Conservation (phyloP, 1,284 basidiomycete species). For the Coniophora puteana region DNA sequence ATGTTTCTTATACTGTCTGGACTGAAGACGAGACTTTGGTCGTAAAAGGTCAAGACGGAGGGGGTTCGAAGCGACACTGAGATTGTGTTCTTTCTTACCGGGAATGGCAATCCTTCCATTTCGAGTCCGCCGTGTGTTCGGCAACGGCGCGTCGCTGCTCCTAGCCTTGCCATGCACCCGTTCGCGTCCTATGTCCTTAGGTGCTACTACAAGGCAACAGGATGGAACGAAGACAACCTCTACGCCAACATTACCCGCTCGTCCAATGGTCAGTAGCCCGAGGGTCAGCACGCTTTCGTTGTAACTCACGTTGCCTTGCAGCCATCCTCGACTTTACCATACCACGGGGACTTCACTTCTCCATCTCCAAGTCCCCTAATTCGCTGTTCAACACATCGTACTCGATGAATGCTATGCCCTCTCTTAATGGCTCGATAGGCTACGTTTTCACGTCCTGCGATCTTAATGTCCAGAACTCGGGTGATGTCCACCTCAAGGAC, state of each 20-base stretch:
- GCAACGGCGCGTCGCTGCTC: too few species aligned
- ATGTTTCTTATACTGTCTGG: too few species aligned
- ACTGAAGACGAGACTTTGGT: too few species aligned
- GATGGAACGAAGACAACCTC: slow-evolving; percentile 96
- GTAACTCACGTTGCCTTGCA: slow-evolving; percentile 28
- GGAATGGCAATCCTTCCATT: too few species aligned
- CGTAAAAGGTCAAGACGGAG: too few species aligned
- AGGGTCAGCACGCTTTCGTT: background rate
- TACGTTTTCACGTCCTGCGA: slow-evolving; percentile 91
- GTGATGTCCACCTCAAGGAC: slow-evolving; percentile 81
- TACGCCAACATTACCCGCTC: slow-evolving; percentile 89
- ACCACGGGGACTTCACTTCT: slow-evolving; percentile 75
- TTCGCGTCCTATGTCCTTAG: slow-evolving; percentile 87
- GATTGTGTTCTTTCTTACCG: too few species aligned
- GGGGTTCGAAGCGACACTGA: too few species aligned
- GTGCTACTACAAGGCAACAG: slow-evolving; percentile 86
- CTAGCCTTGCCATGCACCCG: slow-evolving; percentile 64
- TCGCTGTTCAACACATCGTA: slow-evolving; percentile 89
- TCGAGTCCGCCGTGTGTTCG: too few species aligned
- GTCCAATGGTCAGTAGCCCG: slow-evolving; percentile 64
- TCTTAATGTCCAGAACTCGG: slow-evolving; percentile 67
- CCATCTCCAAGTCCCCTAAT: slow-evolving; percentile 87
- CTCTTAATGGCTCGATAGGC: slow-evolving; percentile 87
- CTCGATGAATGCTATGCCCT: slow-evolving; percentile 88
- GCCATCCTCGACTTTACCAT: slow-evolving; percentile 84